Evolutionary conservation across 1,139 yeast species (phyloP).

Genomic region (Candida sojae): DNA sequence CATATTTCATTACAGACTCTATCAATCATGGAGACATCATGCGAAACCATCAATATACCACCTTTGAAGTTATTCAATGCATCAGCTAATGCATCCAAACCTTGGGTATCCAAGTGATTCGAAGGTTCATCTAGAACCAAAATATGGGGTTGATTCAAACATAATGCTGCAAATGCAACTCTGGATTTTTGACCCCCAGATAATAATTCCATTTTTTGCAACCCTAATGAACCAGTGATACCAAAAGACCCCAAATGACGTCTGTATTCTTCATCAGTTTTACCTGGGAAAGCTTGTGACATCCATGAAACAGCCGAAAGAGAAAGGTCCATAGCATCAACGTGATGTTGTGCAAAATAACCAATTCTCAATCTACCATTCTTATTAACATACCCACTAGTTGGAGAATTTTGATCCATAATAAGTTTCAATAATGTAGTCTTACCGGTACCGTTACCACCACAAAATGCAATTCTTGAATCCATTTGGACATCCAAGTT

Average conservation of each 20-base stretch:
- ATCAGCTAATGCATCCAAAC: conserved; percentile 91
- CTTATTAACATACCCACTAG: conserved; percentile 71
- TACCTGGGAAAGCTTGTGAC: conserved; percentile 89
- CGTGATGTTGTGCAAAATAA: conserved; percentile 99
- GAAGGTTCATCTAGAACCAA: conserved; percentile 97
- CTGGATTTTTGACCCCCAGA: conserved; percentile 99
- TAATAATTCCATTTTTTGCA: conserved; percentile 84
- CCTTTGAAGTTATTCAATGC: conserved; percentile 89
- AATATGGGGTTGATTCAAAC: conserved; percentile 90
- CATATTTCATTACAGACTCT: conserved; percentile 90
- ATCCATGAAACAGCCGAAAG: conserved; percentile 93
- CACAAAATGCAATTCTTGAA: conserved; percentile 93
- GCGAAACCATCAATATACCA: conserved; percentile 96
- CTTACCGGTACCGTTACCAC: conserved; percentile 99
- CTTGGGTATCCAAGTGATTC: conserved; percentile 97
- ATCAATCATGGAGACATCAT: conserved; percentile 89
- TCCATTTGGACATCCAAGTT: conserved; percentile 91
- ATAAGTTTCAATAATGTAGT: conserved; percentile 86
- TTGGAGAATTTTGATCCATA: conserved; percentile 74
- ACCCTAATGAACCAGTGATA: conserved; percentile 89
- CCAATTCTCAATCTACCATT: conserved; percentile 91
- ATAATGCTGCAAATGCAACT: conserved; percentile 95
- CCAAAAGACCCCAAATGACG: conserved; percentile 97
- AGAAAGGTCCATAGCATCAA: conserved; percentile 93
- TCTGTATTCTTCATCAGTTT: conserved; percentile 94